Evolutionary conservation across 2,329 filamentous ascomycete species (phyloP).

Genomic region (Monilinia vaccinii-corymbosi): DNA sequence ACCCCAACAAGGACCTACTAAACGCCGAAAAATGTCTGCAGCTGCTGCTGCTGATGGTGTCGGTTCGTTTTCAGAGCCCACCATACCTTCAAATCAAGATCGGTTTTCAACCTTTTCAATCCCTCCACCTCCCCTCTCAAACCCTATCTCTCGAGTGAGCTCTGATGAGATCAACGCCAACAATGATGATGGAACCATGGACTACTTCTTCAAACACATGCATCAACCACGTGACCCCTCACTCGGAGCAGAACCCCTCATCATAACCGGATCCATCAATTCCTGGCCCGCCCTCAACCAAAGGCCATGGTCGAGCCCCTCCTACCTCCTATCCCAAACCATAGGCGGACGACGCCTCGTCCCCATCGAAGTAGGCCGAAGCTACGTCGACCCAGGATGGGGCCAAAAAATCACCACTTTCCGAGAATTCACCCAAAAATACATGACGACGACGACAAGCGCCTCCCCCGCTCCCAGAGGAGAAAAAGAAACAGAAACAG

Average conservation of each 20-base stretch:
- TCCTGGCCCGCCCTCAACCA: slow-evolving; percentile 70
- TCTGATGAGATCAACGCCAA: not conserved
- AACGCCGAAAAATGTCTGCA: slow-evolving; percentile 18
- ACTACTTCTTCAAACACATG: slow-evolving; percentile 54
- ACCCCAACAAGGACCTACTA: slow-evolving; percentile 10
- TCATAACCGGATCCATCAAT: slow-evolving; percentile 57
- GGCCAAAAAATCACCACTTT: slow-evolving; percentile 74
- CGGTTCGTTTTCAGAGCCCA: not conserved
- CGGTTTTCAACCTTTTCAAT: slow-evolving; percentile 18
- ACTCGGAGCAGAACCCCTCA: slow-evolving; percentile 47
- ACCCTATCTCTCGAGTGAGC: slow-evolving; percentile 32
- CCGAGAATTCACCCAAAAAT: too few species aligned
- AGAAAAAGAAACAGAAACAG: too few species aligned
- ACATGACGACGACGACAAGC: too few species aligned
- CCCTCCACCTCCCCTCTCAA: slow-evolving; percentile 36
- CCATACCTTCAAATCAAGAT: slow-evolving; percentile 1
- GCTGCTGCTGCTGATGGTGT: too few species aligned
- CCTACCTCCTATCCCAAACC: slow-evolving; percentile 66
- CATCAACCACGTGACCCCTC: slow-evolving; percentile 32
- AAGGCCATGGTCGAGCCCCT: slow-evolving; percentile 61
- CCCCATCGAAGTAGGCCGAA: slow-evolving; percentile 76
- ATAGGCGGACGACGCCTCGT: slow-evolving; percentile 71
- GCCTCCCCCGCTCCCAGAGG: too few species aligned
- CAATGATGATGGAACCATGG: slow-evolving; percentile 41
- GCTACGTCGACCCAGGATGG: slow-evolving; percentile 82